Evolutionary conservation across 2,329 filamentous ascomycete species (phyloP), one percentile per base, ranked within the genome.

Genomic region (Phyllosticta ampelicida): DNA sequence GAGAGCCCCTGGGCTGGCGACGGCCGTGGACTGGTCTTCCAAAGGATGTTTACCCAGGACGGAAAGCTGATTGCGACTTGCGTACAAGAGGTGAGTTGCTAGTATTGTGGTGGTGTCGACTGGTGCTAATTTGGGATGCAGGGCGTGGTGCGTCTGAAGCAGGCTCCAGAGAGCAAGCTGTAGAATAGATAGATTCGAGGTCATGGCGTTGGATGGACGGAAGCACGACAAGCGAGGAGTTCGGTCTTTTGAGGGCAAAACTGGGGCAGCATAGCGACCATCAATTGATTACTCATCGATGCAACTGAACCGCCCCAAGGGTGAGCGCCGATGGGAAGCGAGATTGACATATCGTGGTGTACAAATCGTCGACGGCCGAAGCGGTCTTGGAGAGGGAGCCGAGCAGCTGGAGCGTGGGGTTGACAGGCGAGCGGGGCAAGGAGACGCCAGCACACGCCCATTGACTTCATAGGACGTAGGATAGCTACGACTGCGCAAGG

Each of bases 1-100:
- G 81, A 87, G 72, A 89, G 83, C 58, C 87, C 88, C 0, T 94
- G 89, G 88, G 81, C 85, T 2, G 87, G 86, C 1, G 86, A 90
- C 65, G 88, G 87, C 3, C 78, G 89, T 60, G 89, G 87, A 0
- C 77, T 92, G 18, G 89, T 92, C 48, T 81, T 80, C 64, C 87
- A 90, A 77, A 81, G 82, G 71, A 87, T 92, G 61, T 91, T 85
- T 69, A 79, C 81, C 23, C 77, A 75, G 63, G 85, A 90, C 61
- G 89, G 89, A 20, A 85, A 78, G 23, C 71, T 94, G 71, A 74
- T 94, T 66, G 89, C 88, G 23, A 91, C 83, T 29, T 92, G 89
- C 70, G 80, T 89, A 60, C 89, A 94, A 73, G 89, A 94, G 80
- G 87, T 77, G 64, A 67, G 66, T 53, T 44, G 20, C n/a, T 21